Percentiles rank a stretch among this genome's conserved stretches.
These are phyloP conservation scores for Pichia manshurica DNA, from an alignment of 805 yeast species.

Conservation along the genomic window DNA sequence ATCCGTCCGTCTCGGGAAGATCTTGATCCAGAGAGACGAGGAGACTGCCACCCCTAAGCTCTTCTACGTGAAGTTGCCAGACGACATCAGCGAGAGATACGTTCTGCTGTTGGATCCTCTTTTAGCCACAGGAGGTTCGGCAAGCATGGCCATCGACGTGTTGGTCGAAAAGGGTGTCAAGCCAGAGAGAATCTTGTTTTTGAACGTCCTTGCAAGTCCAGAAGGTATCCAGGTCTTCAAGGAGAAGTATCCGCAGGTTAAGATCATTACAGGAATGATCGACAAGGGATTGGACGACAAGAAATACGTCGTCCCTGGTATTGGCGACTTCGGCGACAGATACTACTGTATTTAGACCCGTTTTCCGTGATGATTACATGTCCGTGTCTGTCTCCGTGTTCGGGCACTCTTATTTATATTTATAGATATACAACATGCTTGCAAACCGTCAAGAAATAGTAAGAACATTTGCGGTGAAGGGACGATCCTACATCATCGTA, in stretches of 20 bases:
- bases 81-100: constrained; percentile 80
- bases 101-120: constrained; percentile 93
- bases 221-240: constrained; percentile 84
- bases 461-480: too few species aligned
- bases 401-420: neutral
- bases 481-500: too few species aligned
- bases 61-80: constrained; percentile 91
- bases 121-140: constrained; percentile 99
- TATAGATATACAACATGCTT: neutral
- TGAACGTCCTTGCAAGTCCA: constrained; percentile 89
- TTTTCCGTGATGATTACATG: too few species aligned
- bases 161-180: constrained; percentile 80
- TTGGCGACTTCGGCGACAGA: constrained; percentile 98
- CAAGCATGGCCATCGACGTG: constrained; percentile 94
- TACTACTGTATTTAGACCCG: constrained; percentile 72
- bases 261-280: constrained; percentile 88
- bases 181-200: constrained; percentile 79
- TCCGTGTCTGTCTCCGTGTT: neutral
- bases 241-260: constrained; percentile 73
- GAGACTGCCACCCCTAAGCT: constrained; percentile 92
- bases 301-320: constrained; percentile 86
- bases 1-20: constrained; percentile 93
- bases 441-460: too few species aligned
- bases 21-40: constrained; percentile 94
- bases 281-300: constrained; percentile 82